These are phyloP conservation scores for Ogataea hybrid DNA, from an alignment of 1,139 yeast species.

Conservation along the genomic window DNA sequence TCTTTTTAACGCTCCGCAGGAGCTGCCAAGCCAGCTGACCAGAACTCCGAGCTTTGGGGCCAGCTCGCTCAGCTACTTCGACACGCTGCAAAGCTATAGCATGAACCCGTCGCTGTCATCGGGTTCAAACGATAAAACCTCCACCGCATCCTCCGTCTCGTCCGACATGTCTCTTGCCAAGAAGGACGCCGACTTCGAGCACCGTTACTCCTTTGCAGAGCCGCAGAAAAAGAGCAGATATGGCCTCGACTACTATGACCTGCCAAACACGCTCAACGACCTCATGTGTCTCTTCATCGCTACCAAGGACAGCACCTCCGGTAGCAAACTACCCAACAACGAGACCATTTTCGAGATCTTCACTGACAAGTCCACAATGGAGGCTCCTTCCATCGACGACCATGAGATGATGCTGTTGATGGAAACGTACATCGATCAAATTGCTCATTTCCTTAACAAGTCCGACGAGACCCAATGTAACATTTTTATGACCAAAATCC, in stretches of 20 bases:
- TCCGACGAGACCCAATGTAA: too few relatives aligned
- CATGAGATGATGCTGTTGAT: conserved; percentile 21
- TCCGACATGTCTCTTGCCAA: conserved; percentile 20
- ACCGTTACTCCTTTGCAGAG: conserved; percentile 21
- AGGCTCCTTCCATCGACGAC: conserved; percentile 16
- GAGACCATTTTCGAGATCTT: conserved; percentile 24
- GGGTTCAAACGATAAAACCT: conserved; percentile 6
- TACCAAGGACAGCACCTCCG: conserved; percentile 14
- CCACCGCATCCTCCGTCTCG: conserved; percentile 18
- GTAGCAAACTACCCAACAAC: conserved; percentile 19
- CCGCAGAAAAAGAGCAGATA: conserved; percentile 6
- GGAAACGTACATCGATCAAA: conserved; percentile 21
- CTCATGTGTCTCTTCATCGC: conserved; percentile 26
- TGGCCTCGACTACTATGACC: conserved; percentile 17
- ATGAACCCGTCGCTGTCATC: conserved; percentile 1
- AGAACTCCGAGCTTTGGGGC: conserved; percentile 15
- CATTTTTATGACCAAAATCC: too few relatives aligned
- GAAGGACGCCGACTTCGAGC: conserved; percentile 23
- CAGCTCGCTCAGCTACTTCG: conserved; percentile 2
- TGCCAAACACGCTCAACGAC: conserved; percentile 24
- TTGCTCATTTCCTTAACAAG: conserved; percentile 18
- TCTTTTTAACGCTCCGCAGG: too few relatives aligned
- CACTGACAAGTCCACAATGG: conserved; percentile 22
- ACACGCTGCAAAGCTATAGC: conserved; percentile 3
- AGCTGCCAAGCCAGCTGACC: conserved; percentile 8